phyloP scores from a whole-genome alignment of 2,329 filamentous ascomycete genomes.

The Cadophora malorum region DNA sequence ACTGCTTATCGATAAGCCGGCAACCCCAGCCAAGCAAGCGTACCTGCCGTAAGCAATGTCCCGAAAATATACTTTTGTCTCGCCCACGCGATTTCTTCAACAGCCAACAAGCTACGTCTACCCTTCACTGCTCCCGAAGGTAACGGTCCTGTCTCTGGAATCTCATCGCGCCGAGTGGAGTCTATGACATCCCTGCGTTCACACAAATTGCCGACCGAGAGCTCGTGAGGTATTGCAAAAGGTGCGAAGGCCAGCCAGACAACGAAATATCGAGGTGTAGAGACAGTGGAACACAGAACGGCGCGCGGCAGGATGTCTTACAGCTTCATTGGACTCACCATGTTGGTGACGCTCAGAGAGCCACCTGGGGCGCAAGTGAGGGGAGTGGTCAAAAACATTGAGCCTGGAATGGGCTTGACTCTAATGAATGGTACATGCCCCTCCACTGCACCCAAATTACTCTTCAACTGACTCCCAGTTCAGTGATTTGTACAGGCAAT shows the following conservation, averaged over 20 bases:
- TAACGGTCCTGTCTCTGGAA: background rate
- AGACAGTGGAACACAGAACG: conserved; percentile 29
- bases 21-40: background rate
- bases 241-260: background rate
- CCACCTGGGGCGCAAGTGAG: conserved; percentile 45
- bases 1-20: conserved; percentile 34
- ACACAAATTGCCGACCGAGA: background rate
- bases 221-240: background rate
- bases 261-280: background rate
- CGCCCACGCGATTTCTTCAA: conserved; percentile 25
- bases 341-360: conserved; percentile 46
- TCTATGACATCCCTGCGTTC: background rate
- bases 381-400: conserved; percentile 45
- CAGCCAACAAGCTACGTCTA: conserved; percentile 8
- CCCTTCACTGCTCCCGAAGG: background rate
- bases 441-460: background rate
- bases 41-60: conserved; percentile 14
- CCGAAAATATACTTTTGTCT: conserved; percentile 32
- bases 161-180: background rate
- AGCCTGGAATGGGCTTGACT: conserved; percentile 45
- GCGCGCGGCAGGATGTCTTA: conserved; percentile 41
- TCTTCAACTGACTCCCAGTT: background rate
- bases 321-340: conserved; percentile 47
- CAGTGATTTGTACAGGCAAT: conserved; percentile 43
- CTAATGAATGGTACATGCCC: conserved; percentile 43